These are phyloP conservation scores for Elasticomyces elasticus DNA, from an alignment of 495 filamentous ascomycete genomes.

Conservation along the genomic window DNA sequence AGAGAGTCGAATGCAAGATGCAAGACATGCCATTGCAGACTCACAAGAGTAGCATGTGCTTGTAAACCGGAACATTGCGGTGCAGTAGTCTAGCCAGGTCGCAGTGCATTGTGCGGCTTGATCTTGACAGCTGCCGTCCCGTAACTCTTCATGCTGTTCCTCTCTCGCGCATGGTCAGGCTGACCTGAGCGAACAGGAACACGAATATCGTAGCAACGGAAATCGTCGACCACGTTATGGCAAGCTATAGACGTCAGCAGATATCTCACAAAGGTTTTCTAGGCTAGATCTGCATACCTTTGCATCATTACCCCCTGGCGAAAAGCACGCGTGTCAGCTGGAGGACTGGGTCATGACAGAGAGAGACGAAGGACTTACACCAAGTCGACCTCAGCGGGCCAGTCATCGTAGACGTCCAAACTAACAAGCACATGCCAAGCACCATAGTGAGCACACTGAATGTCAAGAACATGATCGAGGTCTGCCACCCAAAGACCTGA, in stretches of 20 bases:
- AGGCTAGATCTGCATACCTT: neutral
- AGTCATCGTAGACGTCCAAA: slow-evolving; percentile 13
- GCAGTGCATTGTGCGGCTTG: no score
- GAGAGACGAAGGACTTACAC: neutral
- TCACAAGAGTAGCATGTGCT: no score
- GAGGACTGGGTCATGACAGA: neutral
- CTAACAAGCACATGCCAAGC: slow-evolving; percentile 25
- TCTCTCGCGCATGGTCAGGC: neutral
- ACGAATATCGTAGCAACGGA: neutral
- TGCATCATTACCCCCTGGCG: neutral
- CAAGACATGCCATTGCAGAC: no score
- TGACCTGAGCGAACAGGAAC: neutral
- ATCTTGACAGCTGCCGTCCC: no score
- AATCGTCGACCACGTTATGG: neutral
- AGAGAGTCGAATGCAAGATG: no score
- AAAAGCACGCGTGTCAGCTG: no score
- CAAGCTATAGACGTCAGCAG: neutral
- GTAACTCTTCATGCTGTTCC: neutral
- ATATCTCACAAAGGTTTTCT: neutral
- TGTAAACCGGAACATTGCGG: no score
- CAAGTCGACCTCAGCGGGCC: neutral
- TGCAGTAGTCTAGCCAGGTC: no score
- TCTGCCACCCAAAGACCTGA: slow-evolving; percentile 27
- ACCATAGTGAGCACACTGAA: slow-evolving; percentile 22
- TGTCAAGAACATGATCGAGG: slow-evolving; percentile 24